Base-by-base conservation (phyloP, 2,329 filamentous ascomycete genomes). In the Capronia americana region DNA sequence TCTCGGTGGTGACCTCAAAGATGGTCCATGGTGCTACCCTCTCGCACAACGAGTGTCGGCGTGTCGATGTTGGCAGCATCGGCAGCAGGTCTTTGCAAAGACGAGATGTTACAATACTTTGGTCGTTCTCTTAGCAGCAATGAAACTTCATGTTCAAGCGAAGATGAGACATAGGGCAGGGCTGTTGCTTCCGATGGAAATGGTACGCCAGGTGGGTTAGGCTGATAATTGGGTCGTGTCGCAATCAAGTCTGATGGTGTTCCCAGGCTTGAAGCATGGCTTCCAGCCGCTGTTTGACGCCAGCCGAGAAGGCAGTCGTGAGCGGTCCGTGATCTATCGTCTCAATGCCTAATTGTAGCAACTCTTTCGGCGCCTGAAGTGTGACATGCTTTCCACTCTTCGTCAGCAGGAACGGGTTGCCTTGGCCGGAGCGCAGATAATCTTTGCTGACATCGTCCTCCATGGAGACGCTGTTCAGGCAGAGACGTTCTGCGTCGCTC, bases 211-310 rank as follows among this genome's bases (percentile, higher is more conserved):
- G n/a, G n/a, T n/a, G n/a, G n/a, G n/a, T n/a, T n/a, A n/a, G n/a
- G n/a, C n/a, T n/a, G n/a, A n/a, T n/a, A n/a, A n/a, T n/a, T n/a
- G n/a, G n/a, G n/a, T n/a, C n/a, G n/a, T n/a, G n/a, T n/a, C n/a
- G n/a, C 51, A 54, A 30, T 28, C 20, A 54, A 11, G 51, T 54
- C 41, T 4, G 17, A 4, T 54, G 51, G 3, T 54, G 51, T 4
- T 57, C 8, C 54, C 54, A 57, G 3, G 54, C 54, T 11, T 28
- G 23, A 38, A 57, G 24, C 32, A 57, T 32, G 17, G 23, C 54
- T 34, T 34, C 54, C 32, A 57, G 7, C 54, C 54, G 11, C 24
- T n/a, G 28, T 23, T 57, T 57, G 6, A 57, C 54, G 1, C 54
- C 54, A 7, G n/a, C 26, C 3, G 54, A 57, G 32, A 57, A 57